phyloP scores from a whole-genome alignment of 805 yeast species.

The Saturnispora halmiae region DNA sequence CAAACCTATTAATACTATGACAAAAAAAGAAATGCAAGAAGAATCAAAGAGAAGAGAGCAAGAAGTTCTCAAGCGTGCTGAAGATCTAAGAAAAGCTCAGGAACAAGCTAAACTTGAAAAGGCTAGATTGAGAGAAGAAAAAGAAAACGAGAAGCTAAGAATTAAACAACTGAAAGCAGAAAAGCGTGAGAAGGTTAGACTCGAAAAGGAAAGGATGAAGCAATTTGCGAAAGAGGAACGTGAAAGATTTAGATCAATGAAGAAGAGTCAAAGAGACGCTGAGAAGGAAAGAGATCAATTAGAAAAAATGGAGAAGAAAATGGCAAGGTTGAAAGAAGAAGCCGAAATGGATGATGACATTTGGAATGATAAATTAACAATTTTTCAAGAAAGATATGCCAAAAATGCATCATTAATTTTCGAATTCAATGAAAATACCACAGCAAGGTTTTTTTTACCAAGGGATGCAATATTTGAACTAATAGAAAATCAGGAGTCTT shows the following conservation, averaged over 20 bases:
- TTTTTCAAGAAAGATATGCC: constrained; percentile 66
- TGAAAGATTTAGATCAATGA: constrained; percentile 21
- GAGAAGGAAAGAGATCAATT: constrained; percentile 20
- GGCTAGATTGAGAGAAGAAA: constrained; percentile 17
- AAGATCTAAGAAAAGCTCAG: constrained; percentile 14
- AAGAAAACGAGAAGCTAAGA: constrained; percentile 16
- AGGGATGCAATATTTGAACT: constrained; percentile 68
- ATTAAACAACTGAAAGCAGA: constrained; percentile 18
- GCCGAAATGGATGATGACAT: constrained; percentile 15
- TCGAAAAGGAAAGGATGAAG: constrained; percentile 18
- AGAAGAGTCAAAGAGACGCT: constrained; percentile 16
- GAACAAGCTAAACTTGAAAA: constrained; percentile 16
- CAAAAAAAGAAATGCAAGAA: constrained; percentile 11
- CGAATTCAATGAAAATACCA: constrained; percentile 75
- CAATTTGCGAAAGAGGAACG: constrained; percentile 18
- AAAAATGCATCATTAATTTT: constrained; percentile 66
- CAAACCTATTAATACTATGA: background rate
- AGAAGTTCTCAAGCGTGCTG: constrained; percentile 11
- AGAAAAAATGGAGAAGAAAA: constrained; percentile 19
- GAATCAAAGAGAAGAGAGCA: constrained; percentile 13
- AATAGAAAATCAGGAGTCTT: constrained; percentile 24
- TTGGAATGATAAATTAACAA: constrained; percentile 55
- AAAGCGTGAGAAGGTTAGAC: constrained; percentile 18
- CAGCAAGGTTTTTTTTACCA: constrained; percentile 67
- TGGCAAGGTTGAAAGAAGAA: constrained; percentile 14